Evolutionary conservation across 768 basidiomycete species (phyloP), one percentile per base, ranked within the genome.

Genomic region (Russula vinacea): DNA sequence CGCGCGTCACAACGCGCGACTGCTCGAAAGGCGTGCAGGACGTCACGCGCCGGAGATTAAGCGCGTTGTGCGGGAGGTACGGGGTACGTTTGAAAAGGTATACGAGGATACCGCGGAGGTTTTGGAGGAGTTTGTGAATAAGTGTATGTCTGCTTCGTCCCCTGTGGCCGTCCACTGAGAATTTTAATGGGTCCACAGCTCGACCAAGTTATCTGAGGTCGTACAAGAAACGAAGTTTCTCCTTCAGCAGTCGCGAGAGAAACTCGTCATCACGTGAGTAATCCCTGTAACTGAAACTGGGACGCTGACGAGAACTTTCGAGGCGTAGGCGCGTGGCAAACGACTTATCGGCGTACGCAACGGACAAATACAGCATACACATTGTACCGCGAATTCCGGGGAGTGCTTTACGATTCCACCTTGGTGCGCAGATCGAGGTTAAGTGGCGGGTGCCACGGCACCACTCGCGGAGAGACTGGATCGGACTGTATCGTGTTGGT

Each of bases 381-480:
- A 74, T 86, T 56, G 73, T 87, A 32, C 77, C 86, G 6, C 81
- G 83, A 24, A 80, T 79, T 67, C 71, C 78, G 13, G 80, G 80
- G 11, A 82, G 83, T 7, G 70, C 77, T 8, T 78, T 79, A 29
- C 82, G 84, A 5, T 98, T 89, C 82, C 89, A 92, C 73, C 84
- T 98, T 54, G 97, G 97, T 39, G 92, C 98, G 73, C 87, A 90
- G 1, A 94, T 99, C 69, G 80, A 75, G 2, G 81, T 99, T 52
- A 82, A 83, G 53, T 98, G 95, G 95, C 84, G 86, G 68, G 95
- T 92, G 1, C 95, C 96, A 1, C 76, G 78, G 40, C 82, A 84
- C 59, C 96, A 98, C 72, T 95, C 94, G 14, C 82, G 91, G 14
- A 85, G 86, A 69, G 97, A 99, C 73, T 98, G 97, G 97, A 90